phyloP scores from a whole-genome alignment of 75 land plant species.

The Cryptomeria japonica region DNA sequence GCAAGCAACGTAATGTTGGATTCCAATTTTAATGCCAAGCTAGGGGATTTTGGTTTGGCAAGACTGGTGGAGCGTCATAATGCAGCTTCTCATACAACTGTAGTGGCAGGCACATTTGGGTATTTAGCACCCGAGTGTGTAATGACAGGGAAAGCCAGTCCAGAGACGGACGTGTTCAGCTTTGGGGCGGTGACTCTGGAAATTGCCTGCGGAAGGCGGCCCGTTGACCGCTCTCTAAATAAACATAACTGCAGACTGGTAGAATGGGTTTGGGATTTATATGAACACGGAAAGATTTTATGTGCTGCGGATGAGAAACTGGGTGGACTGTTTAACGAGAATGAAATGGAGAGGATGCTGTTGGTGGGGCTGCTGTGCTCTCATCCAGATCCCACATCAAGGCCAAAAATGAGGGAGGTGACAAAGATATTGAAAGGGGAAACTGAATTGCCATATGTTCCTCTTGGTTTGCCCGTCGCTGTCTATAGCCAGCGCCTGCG shows the following conservation, averaged over 20 bases:
- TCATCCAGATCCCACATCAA: too few relatives aligned
- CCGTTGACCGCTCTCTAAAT: slow-evolving; percentile 27
- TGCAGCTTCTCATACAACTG: background rate
- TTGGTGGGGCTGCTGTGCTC: too few relatives aligned
- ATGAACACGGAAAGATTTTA: slow-evolving; percentile 20
- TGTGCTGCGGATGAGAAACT: slow-evolving; percentile 34
- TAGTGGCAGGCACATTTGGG: too few relatives aligned
- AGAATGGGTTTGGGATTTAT: slow-evolving; percentile 62
- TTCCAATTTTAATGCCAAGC: background rate
- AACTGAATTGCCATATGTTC: too few relatives aligned
- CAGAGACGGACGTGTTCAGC: slow-evolving; percentile 41
- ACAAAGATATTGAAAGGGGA: too few relatives aligned
- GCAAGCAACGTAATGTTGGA: background rate
- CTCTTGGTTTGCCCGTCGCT: too few relatives aligned
- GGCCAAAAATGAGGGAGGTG: too few relatives aligned
- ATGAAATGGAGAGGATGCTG: too few relatives aligned
- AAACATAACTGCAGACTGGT: slow-evolving; percentile 42
- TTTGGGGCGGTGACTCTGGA: slow-evolving; percentile 58
- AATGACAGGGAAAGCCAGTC: slow-evolving; percentile 26
- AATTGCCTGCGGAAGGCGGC: slow-evolving; percentile 51
- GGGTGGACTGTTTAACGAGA: too few relatives aligned
- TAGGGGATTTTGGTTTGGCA: background rate
- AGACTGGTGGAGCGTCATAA: background rate
- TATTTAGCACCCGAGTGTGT: slow-evolving; percentile 39
- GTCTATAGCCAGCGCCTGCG: too few relatives aligned